A percentile compares a stretch with the other conserved stretches of the same genome.
Evolutionary conservation across 1,284 basidiomycete genomes (phyloP).

Genomic region (Melampsora larici-populina): DNA sequence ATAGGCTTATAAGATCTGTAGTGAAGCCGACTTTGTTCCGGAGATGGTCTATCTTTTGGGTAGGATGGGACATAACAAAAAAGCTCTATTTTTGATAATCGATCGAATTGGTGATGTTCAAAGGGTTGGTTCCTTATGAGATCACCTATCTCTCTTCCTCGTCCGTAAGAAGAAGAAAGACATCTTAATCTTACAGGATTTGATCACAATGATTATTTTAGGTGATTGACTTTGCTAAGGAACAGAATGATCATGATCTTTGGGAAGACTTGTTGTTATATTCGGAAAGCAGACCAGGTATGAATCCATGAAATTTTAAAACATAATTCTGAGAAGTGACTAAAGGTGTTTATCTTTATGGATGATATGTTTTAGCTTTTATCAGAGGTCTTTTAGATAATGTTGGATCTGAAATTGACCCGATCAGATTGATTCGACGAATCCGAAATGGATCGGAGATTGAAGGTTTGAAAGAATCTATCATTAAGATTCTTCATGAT

Average conservation of each 20-base stretch:
- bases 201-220: slow-evolving; percentile 50
- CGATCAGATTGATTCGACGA: too few relatives aligned
- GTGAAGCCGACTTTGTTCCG: slow-evolving; percentile 76
- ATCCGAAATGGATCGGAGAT: too few relatives aligned
- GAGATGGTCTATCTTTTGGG: slow-evolving; percentile 98
- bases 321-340: background rate
- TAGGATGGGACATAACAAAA: slow-evolving; percentile 94
- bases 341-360: slow-evolving; percentile 16
- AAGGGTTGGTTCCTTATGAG: slow-evolving; percentile 60
- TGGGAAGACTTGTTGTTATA: slow-evolving; percentile 96
- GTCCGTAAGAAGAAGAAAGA: background rate
- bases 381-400: too few relatives aligned
- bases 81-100: slow-evolving; percentile 90
- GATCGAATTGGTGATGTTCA: slow-evolving; percentile 90
- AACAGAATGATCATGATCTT: too few relatives aligned
- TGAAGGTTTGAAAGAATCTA: too few relatives aligned
- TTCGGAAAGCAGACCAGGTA: slow-evolving; percentile 85
- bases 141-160: background rate
- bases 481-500: too few relatives aligned
- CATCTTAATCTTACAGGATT: background rate
- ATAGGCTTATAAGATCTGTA: slow-evolving; percentile 83
- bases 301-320: slow-evolving; percentile 45
- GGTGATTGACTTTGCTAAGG: slow-evolving; percentile 95
- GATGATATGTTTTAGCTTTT: slow-evolving; percentile 63
- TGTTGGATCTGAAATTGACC: too few relatives aligned